Conservation (phyloP, 73 alveolate species). For the Paramecium octaurelia region DNA sequence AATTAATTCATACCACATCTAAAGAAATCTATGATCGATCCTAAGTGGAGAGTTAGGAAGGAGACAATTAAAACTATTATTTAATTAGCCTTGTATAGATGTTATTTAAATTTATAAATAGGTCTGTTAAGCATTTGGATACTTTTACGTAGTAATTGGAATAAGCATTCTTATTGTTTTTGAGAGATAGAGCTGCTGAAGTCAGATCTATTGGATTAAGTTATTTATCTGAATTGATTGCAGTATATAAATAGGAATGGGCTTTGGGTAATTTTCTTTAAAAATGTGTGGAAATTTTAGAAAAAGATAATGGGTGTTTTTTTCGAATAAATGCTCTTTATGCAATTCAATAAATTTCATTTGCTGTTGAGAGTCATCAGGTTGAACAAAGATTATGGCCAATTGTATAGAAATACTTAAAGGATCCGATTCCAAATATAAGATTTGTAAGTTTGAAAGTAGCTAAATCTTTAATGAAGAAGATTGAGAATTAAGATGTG, state of each 20-base stretch:
- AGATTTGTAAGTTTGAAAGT: constrained; percentile 89
- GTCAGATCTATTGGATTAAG: constrained; percentile 91
- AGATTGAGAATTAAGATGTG: constrained; percentile 62
- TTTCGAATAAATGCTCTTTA: constrained; percentile 23
- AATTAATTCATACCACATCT: constrained; percentile 71
- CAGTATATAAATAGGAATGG: constrained; percentile 88
- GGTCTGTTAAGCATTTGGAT: constrained; percentile 69
- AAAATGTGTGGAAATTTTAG: constrained; percentile 82
- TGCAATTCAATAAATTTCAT: constrained; percentile 53
- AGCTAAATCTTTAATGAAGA: constrained; percentile 69
- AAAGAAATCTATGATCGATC: constrained; percentile 84
- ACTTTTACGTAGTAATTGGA: constrained; percentile 81
- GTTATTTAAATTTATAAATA: constrained; percentile 50
- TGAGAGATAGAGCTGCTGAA: constrained; percentile 92
- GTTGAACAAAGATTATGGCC: constrained; percentile 83
- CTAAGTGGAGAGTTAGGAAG: constrained; percentile 96
- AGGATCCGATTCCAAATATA: constrained; percentile 93
- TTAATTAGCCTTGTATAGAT: constrained; percentile 65
- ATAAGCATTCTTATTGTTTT: constrained; percentile 78
- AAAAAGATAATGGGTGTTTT: constrained; percentile 78
- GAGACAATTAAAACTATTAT: constrained; percentile 86
- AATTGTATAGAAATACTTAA: constrained; percentile 79
- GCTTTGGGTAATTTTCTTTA: constrained; percentile 80
- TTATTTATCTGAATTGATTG: constrained; percentile 79
- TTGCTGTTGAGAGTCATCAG: constrained; percentile 71